Evolutionary conservation across 2,329 filamentous ascomycete genomes (phyloP), one percentile per base, ranked within the genome.

Genomic region (Apiospora rasikravindrae): DNA sequence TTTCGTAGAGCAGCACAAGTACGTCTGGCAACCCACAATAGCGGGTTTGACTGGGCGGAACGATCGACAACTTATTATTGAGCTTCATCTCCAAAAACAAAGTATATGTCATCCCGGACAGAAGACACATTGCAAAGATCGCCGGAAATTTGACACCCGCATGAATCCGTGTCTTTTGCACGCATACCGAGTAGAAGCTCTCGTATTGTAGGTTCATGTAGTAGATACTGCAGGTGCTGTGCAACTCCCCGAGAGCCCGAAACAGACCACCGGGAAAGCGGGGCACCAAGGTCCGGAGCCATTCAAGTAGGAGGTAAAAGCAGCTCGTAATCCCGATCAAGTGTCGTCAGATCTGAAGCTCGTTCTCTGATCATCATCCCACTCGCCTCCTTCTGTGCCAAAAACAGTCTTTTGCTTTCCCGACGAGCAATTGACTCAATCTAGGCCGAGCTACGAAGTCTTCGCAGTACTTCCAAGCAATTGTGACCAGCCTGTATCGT

Each of bases 251-350:
- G 57, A 64, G 57, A 64, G 57, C 57, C 57, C 57, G 57, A 64
- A 64, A 64, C 33, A 64, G 33, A 64, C 33, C 19, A 64, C 57
- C 57, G 57, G 33, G 33, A 64, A 64, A 64, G 57, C 57, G 57
- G 57, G 57, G 57, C 57, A 40, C 5, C 33, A 40, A 33, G 57
- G 57, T n/a, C 57, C 57, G 57, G 57, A 64, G 57, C 57, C 33
- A 64, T 64, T 64, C 57, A 64, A 64, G 57, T 33, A 64, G 19
- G 57, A 64, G 57, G 33, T 64, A 64, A 61, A 37, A 61, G 29
- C 29, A 61, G 16, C 53, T 61, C 53, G 53, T 37, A 61, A 37
- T 61, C 22, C 29, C 53, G 29, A 61, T 22, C 53, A 37, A 19
- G 29, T 0, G 29, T 61, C 53, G 53, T 37, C 53, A 61, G 57